These are phyloP conservation scores for Aureobasidium leucospermi DNA, from an alignment of 2,329 filamentous ascomycete species.

Conservation along the genomic window DNA sequence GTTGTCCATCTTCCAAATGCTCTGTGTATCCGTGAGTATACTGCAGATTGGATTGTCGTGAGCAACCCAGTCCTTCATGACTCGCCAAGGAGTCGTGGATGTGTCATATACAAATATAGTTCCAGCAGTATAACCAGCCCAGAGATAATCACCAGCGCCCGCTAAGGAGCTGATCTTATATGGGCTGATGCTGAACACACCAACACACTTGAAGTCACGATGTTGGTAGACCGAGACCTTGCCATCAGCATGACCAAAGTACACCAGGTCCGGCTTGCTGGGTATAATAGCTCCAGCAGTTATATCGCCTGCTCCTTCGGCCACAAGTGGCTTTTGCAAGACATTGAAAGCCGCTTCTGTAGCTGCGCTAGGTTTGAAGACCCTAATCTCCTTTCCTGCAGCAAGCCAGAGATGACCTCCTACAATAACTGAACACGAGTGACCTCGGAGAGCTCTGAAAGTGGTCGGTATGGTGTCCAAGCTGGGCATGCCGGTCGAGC, in stretches of 20 bases:
- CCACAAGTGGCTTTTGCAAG: constrained; percentile 60
- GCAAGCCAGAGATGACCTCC: constrained; percentile 82
- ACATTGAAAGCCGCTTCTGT: constrained; percentile 68
- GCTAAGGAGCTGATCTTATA: constrained; percentile 91
- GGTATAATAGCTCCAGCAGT: constrained; percentile 73
- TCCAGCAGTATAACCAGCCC: constrained; percentile 92
- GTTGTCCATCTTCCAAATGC: constrained; percentile 70
- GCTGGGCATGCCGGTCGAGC: constrained; percentile 66
- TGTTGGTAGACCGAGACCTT: constrained; percentile 91
- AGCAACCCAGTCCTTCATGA: constrained; percentile 91
- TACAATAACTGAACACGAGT: constrained; percentile 84
- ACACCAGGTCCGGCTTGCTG: constrained; percentile 69
- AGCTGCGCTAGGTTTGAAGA: constrained; percentile 68
- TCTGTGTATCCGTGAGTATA: constrained; percentile 70
- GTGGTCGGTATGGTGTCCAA: constrained; percentile 66
- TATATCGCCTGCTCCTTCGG: constrained; percentile 73
- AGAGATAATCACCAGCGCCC: constrained; percentile 74
- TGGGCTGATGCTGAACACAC: constrained; percentile 75
- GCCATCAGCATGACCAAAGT: constrained; percentile 86
- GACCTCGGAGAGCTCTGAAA: constrained; percentile 70
- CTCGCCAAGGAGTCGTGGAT: constrained; percentile 70
- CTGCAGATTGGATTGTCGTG: constrained; percentile 77
- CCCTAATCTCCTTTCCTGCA: constrained; percentile 74
- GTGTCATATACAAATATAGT: constrained; percentile 92
- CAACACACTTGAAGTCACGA: constrained; percentile 67